A percentile compares a stretch with the other conserved stretches of the same genome.
These are phyloP conservation scores for Rhizophagus sp. DNA, from an alignment of 192 early-diverging fungal species.

Conservation along the genomic window DNA sequence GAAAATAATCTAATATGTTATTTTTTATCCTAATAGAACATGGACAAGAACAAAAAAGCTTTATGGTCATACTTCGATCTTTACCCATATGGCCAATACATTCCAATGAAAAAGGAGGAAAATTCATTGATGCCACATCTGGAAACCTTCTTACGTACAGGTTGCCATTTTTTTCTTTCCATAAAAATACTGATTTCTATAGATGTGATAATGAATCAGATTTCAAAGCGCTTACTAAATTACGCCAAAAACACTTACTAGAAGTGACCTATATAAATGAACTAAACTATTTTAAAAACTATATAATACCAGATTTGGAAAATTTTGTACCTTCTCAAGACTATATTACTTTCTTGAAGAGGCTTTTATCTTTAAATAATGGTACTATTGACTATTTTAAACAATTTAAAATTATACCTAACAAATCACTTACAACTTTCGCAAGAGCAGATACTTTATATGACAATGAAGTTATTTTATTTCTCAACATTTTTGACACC, in stretches of 20 bases:
- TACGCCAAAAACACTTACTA: background rate
- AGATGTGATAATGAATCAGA: too few relatives aligned
- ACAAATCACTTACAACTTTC: background rate
- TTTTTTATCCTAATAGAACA: background rate
- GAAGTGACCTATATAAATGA: too few relatives aligned
- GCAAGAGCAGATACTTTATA: background rate
- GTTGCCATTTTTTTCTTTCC: background rate
- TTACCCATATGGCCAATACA: slow-evolving; percentile 4
- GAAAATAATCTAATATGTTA: too few relatives aligned
- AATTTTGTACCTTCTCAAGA: too few relatives aligned
- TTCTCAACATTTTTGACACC: background rate
- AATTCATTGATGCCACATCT: background rate
- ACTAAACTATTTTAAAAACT: background rate
- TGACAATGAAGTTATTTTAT: background rate
- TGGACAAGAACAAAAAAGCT: background rate
- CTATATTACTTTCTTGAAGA: background rate
- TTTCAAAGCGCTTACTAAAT: background rate
- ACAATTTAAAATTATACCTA: background rate
- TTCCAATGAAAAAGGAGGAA: background rate
- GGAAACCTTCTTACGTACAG: background rate
- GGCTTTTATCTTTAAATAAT: background rate
- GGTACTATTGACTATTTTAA: background rate
- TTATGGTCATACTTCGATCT: background rate
- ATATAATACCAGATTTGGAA: too few relatives aligned
- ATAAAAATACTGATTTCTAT: background rate